Evolutionary conservation across 148 eudicot genomes (phyloP).

Genomic region (Vaccinium vitisidaea): DNA sequence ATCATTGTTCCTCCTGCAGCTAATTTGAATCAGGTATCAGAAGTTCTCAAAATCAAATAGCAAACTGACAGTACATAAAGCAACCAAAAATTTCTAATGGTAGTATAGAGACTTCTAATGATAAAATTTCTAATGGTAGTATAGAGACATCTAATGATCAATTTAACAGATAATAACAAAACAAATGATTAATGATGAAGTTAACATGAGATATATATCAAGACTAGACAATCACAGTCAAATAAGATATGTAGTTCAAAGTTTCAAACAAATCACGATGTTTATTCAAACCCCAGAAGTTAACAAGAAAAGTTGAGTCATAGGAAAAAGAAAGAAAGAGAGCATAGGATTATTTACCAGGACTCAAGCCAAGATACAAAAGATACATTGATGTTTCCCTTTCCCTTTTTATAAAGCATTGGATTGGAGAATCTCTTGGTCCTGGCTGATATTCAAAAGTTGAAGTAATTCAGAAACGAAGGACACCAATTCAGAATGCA

Average conservation of each 20-base stretch:
- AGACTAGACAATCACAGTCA: background rate
- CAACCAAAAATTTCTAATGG: background rate
- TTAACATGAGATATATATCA: background rate
- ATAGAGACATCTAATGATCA: background rate
- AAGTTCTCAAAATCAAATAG: background rate
- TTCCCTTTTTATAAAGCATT: slow-evolving; percentile 56
- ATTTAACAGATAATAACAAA: background rate
- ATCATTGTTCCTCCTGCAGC: background rate
- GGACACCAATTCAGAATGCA: background rate
- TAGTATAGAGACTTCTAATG: no score
- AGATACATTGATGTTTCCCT: slow-evolving; percentile 43
- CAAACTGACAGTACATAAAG: background rate
- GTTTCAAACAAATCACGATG: background rate
- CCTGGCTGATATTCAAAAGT: slow-evolving; percentile 40
- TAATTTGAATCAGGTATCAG: slow-evolving; percentile 5
- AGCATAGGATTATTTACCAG: slow-evolving; percentile 39
- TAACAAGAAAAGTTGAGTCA: background rate
- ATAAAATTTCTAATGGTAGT: background rate
- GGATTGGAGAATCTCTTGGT: slow-evolving; percentile 57
- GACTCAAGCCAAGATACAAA: slow-evolving; percentile 55
- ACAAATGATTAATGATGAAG: background rate
- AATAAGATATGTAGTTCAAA: background rate
- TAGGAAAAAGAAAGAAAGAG: background rate
- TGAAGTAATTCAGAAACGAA: background rate
- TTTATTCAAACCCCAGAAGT: background rate